Percentiles rank a stretch among this genome's conserved stretches.
phyloP scores from a whole-genome alignment of 352 stramenopile genomes.

The Phytopythium cucurbitacearum region DNA sequence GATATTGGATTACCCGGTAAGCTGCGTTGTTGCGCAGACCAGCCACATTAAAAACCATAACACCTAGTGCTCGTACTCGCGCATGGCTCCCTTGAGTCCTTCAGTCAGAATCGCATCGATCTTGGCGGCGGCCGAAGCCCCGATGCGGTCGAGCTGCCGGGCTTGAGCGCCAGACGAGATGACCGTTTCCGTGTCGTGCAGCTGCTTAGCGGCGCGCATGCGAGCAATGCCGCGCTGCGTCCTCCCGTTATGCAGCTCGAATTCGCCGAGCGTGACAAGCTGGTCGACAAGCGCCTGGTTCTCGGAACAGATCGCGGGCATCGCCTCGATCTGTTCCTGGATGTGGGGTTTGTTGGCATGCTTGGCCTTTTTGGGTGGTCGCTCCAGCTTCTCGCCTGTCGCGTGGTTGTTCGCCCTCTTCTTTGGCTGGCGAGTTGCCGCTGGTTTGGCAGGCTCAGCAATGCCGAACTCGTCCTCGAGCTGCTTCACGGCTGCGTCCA shows the following conservation, averaged over 20 bases:
- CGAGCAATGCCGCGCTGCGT: constrained; percentile 50
- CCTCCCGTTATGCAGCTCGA: constrained; percentile 38
- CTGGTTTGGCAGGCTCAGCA: constrained; percentile 1
- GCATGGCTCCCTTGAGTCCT: constrained; percentile 37
- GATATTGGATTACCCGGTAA: background rate
- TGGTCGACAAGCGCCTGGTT: constrained; percentile 66
- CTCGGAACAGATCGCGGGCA: constrained; percentile 23
- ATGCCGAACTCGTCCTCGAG: constrained; percentile 30
- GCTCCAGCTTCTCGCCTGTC: constrained; percentile 6
- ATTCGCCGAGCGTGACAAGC: constrained; percentile 51
- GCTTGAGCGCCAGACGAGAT: constrained; percentile 62
- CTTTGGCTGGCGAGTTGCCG: background rate
- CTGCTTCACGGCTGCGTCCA: constrained; percentile 35
- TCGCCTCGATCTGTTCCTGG: constrained; percentile 36
- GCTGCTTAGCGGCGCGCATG: constrained; percentile 53
- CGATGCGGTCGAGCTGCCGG: constrained; percentile 41
- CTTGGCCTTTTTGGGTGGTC: constrained; percentile 20
- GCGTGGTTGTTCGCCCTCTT: background rate
- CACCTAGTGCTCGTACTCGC: constrained; percentile 38
- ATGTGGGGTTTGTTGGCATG: constrained; percentile 27
- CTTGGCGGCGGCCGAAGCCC: constrained; percentile 42
- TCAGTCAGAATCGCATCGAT: constrained; percentile 52
- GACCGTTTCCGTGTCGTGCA: constrained; percentile 32
- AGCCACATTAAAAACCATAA: constrained; percentile 13
- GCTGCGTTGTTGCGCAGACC: constrained; percentile 8